Percentiles rank a stretch among this genome's conserved stretches.
These are phyloP conservation scores for Crataegus laevigata DNA, from an alignment of 306 rosid genomes.

Conservation along the genomic window DNA sequence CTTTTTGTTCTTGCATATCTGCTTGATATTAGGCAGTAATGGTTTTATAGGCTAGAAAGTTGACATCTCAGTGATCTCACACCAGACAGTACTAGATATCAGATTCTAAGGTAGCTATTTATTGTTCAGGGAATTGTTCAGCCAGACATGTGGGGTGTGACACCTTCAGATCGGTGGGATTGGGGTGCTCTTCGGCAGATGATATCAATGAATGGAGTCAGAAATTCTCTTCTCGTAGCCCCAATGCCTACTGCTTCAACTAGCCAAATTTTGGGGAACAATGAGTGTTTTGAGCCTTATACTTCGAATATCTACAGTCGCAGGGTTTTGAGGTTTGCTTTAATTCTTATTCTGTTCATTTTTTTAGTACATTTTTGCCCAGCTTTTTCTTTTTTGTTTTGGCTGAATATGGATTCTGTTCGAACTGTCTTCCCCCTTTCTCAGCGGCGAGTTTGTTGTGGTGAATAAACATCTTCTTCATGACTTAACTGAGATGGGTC, in stretches of 20 bases:
- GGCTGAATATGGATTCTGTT: neutral
- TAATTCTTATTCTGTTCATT: neutral
- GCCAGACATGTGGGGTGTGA: conserved; percentile 83
- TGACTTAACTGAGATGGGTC: conserved; percentile 74
- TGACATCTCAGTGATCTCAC: neutral
- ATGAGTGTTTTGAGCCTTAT: conserved; percentile 85
- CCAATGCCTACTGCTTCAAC: conserved; percentile 94
- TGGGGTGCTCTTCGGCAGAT: conserved; percentile 54
- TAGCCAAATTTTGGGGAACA: conserved; percentile 87
- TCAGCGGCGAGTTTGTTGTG: conserved; percentile 79
- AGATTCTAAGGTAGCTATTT: conserved; percentile 7
- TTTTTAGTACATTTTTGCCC: neutral
- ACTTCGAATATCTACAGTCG: conserved; percentile 83
- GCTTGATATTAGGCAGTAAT: neutral
- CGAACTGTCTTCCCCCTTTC: neutral
- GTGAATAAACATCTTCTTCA: conserved; percentile 81
- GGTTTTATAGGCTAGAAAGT: neutral
- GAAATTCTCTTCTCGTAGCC: conserved; percentile 83
- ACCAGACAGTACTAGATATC: neutral
- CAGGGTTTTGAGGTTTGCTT: conserved; percentile 60
- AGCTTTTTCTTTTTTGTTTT: neutral
- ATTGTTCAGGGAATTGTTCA: conserved; percentile 68
- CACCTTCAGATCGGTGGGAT: conserved; percentile 67
- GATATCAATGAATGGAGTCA: conserved; percentile 49
- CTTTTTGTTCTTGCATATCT: neutral